Percentiles rank a stretch among this genome's conserved stretches.
Conservation (phyloP, 192 early-diverging fungal genomes). For the Rhizoclosmatium sp. region DNA sequence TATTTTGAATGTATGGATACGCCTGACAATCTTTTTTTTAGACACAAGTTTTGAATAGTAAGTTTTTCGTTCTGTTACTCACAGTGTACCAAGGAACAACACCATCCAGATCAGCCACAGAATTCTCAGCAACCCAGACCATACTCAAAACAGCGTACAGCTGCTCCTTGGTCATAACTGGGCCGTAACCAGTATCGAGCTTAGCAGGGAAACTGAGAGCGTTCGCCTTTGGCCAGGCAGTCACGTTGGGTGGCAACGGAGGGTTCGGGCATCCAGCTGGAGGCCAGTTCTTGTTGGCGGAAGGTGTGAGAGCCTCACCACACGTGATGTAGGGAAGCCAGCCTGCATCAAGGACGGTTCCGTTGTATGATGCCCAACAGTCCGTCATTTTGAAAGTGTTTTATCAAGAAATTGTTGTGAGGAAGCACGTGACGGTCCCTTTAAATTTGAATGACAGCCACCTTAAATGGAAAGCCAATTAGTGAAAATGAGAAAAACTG, state of each 20-base stretch:
- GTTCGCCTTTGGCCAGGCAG: neutral
- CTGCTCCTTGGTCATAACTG: neutral
- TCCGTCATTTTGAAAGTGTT: no score
- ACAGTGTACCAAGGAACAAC: constrained; percentile 24
- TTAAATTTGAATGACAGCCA: no score
- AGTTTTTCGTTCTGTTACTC: neutral
- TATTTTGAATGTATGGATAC: constrained; percentile 29
- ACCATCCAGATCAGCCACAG: neutral
- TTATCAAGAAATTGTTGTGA: no score
- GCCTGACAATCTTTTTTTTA: neutral
- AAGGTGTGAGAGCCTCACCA: neutral
- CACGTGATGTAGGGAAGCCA: constrained; percentile 20
- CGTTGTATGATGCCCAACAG: neutral
- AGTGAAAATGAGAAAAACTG: no score
- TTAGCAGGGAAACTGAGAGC: neutral
- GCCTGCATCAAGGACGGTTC: neutral
- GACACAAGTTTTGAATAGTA: neutral
- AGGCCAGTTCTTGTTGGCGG: constrained; percentile 11
- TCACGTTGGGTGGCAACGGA: neutral
- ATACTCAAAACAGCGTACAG: constrained; percentile 7
- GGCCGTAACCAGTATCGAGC: constrained; percentile 11
- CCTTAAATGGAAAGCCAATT: no score
- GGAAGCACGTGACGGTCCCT: no score
- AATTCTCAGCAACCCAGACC: constrained; percentile 21
- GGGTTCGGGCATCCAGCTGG: constrained; percentile 16